Conservation (phyloP, 768 basidiomycete species). For the Tricholoma matsutake region DNA sequence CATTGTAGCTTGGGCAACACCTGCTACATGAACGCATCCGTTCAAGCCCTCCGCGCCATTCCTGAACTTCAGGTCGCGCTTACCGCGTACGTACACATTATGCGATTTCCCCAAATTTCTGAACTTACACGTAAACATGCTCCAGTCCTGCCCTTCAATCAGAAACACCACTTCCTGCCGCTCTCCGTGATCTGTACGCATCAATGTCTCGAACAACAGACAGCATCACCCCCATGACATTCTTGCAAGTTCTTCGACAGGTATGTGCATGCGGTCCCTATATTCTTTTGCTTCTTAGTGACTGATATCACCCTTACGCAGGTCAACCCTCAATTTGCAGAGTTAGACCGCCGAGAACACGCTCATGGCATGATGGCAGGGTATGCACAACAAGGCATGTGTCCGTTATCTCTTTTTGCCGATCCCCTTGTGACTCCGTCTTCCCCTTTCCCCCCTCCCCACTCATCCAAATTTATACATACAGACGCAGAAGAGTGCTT, state of each 20-base stretch:
- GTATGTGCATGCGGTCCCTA: constrained; percentile 17
- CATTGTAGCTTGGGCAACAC: constrained; percentile 77
- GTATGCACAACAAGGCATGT: constrained; percentile 78
- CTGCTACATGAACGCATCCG: constrained; percentile 95
- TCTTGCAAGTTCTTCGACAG: constrained; percentile 69
- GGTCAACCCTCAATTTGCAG: constrained; percentile 90
- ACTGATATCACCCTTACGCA: constrained; percentile 12
- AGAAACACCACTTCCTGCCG: constrained; percentile 40
- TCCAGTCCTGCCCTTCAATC: constrained; percentile 37
- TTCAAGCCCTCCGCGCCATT: constrained; percentile 91
- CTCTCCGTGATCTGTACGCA: constrained; percentile 67
- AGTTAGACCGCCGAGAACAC: constrained; percentile 47
- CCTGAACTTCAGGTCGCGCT: constrained; percentile 84
- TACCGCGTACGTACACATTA: constrained; percentile 39
- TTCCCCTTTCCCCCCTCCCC: constrained; percentile 22
- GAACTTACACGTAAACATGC: background rate
- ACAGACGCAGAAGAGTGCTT: constrained; percentile 91
- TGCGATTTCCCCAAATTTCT: background rate
- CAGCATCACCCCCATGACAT: constrained; percentile 63
- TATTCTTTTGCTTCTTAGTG: background rate
- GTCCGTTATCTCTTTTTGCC: too few relatives aligned
- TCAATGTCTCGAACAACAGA: constrained; percentile 77
- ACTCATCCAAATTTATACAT: background rate
- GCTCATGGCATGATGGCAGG: constrained; percentile 34
- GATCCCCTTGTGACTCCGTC: background rate